phyloP scores from a whole-genome alignment of 1,284 basidiomycete genomes.

The Tilletia indica region DNA sequence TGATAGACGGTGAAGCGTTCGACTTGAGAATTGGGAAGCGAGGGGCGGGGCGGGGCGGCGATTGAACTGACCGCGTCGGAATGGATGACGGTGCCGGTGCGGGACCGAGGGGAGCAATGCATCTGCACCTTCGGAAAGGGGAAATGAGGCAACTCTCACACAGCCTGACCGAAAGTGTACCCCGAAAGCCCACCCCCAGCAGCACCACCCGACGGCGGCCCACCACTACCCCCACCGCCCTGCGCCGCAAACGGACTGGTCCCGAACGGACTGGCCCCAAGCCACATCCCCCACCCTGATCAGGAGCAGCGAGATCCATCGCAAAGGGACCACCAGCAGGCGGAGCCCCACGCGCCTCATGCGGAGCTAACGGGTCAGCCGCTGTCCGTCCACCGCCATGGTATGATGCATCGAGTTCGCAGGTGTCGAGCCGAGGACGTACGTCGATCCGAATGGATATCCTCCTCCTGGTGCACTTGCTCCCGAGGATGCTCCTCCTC shows the following conservation, averaged over 20 bases:
- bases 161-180: conserved; percentile 6
- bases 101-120: too few relatives aligned
- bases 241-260: conserved; percentile 6
- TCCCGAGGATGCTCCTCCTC: too few relatives aligned
- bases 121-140: too few relatives aligned
- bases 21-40: too few relatives aligned
- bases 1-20: neutral
- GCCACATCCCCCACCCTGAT: neutral
- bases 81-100: too few relatives aligned
- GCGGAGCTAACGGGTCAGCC: too few relatives aligned
- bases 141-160: neutral
- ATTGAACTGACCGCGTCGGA: too few relatives aligned
- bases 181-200: neutral
- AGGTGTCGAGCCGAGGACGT: too few relatives aligned
- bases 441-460: neutral
- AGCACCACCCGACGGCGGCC: neutral
- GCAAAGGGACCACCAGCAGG: neutral
- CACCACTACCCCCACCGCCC: neutral
- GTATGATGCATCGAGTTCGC: too few relatives aligned
- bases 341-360: neutral
- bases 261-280: neutral
- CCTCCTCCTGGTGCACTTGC: neutral
- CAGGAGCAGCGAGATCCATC: neutral
- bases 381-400: too few relatives aligned
- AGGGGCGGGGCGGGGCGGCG: too few relatives aligned